A percentile compares a stretch with the other conserved stretches of the same genome.
phyloP scores from a whole-genome alignment of 2,329 filamentous ascomycete genomes.

The Dendrostoma leiphaemia region DNA sequence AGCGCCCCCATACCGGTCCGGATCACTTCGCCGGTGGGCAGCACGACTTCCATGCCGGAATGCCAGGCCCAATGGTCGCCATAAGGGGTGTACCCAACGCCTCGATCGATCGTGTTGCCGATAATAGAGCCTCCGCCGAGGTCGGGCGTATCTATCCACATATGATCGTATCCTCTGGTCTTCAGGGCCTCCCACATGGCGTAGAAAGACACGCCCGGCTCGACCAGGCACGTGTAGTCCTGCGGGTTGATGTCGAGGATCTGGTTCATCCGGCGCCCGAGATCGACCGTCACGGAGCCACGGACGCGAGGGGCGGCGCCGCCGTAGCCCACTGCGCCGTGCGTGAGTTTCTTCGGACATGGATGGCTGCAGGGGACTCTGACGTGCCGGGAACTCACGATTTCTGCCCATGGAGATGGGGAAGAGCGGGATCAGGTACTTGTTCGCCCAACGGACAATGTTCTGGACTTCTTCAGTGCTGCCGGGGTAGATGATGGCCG shows the following conservation, averaged over 20 bases:
- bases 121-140: conserved; percentile 43
- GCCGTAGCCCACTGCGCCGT: conserved; percentile 38
- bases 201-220: conserved; percentile 40
- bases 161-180: conserved; percentile 31
- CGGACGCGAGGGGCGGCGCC: conserved; percentile 41
- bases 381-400: too few species aligned
- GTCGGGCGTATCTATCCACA: conserved; percentile 43
- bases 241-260: conserved; percentile 38
- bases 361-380: too few species aligned
- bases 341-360: too few species aligned
- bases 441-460: conserved; percentile 33
- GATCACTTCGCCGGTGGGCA: conserved; percentile 40
- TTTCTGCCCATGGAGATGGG: conserved; percentile 38
- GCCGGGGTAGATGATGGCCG: conserved; percentile 32
- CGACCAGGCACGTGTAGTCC: conserved; percentile 38
- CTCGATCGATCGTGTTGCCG: conserved; percentile 45
- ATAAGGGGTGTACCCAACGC: conserved; percentile 45
- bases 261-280: conserved; percentile 38
- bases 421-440: conserved; percentile 33
- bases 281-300: conserved; percentile 40
- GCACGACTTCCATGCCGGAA: conserved; percentile 41
- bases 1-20: conserved; percentile 40
- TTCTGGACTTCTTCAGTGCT: conserved; percentile 34
- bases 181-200: conserved; percentile 36
- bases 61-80: conserved; percentile 41